Conservation (phyloP, 805 yeast genomes). For the Ogataea salicorniae region DNA sequence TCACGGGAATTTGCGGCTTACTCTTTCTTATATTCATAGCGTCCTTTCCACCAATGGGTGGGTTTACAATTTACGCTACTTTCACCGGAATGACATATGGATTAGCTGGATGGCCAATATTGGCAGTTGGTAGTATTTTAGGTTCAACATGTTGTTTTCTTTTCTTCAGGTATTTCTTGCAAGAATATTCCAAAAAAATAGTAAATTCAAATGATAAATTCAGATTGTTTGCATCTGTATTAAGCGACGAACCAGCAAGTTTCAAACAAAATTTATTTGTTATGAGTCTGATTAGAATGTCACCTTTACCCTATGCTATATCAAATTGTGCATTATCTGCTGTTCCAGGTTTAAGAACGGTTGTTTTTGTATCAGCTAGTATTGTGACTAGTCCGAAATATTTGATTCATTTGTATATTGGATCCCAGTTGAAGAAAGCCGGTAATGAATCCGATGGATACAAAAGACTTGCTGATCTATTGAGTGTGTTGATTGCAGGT, state of each 20-base stretch:
- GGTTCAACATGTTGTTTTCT: conserved; percentile 79
- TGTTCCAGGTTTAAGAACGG: conserved; percentile 64
- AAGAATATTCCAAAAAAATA: conserved; percentile 52
- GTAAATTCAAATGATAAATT: conserved; percentile 59
- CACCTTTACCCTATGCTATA: conserved; percentile 91
- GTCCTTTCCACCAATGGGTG: conserved; percentile 87
- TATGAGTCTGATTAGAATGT: conserved; percentile 67
- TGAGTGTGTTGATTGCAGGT: conserved; percentile 55
- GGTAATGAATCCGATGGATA: conserved; percentile 47
- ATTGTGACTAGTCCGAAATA: conserved; percentile 76
- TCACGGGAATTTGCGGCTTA: conserved; percentile 34
- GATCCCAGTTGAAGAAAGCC: conserved; percentile 63
- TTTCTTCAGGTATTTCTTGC: conserved; percentile 55
- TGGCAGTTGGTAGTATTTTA: conserved; percentile 60
- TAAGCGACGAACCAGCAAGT: conserved; percentile 44
- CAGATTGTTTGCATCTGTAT: conserved; percentile 66
- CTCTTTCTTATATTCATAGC: conserved; percentile 54
- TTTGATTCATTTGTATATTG: conserved; percentile 70
- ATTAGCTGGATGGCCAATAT: conserved; percentile 73
- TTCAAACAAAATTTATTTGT: conserved; percentile 57
- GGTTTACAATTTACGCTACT: conserved; percentile 66
- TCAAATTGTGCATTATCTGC: conserved; percentile 92
- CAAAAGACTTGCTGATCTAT: conserved; percentile 54
- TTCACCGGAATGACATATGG: conserved; percentile 82
- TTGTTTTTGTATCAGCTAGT: conserved; percentile 66